Evolutionary conservation across 2,329 filamentous ascomycete species (phyloP), one percentile per base, ranked within the genome.

Genomic region (Nothopassalora personata): DNA sequence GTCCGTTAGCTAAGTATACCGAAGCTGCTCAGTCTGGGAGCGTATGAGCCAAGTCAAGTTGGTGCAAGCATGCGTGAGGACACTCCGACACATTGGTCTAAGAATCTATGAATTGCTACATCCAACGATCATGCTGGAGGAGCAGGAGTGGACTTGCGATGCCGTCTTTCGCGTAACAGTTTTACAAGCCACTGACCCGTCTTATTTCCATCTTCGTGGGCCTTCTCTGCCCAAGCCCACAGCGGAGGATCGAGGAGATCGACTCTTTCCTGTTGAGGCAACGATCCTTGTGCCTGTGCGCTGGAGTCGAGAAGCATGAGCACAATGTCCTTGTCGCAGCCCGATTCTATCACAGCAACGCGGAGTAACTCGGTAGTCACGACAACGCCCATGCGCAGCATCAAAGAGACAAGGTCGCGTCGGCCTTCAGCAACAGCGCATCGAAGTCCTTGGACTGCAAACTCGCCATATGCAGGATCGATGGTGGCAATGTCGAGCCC

Each of bases 211-310:
- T 51, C 48, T 18, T 57, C 55, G 15, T 64, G 63, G 52, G 67
- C 66, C 19, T 67, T 62, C 9, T 70, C 70, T 3, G 70, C 69
- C 72, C 71, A 73, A 15, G 64, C 53, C 72, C 71, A 74, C n/a
- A 74, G 45, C 19, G 61, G 54, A 28, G 69, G 64, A 59, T 73
- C 71, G 13, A 73, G 66, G 31, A 68, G 60, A 47, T 73, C 70
- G n/a, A 73, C 45, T 30, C 48, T 54, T 19, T 51, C 47, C 36
- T 15, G 43, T 15, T 48, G 34, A 27, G 57, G 48, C 36, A 18
- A 54, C 36, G 49, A 50, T 33, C 46, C 36, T 27, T 27, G 28
- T 13, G 39, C 15, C 47, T 53, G 51, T 18, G 28, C 27, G 19
- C 27, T 51, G 23, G 23, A 34, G 19, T 31, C 18, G 23, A 65